Conservation (phyloP, 345 rosid genomes). For the Eucalyptus shirleyi region DNA sequence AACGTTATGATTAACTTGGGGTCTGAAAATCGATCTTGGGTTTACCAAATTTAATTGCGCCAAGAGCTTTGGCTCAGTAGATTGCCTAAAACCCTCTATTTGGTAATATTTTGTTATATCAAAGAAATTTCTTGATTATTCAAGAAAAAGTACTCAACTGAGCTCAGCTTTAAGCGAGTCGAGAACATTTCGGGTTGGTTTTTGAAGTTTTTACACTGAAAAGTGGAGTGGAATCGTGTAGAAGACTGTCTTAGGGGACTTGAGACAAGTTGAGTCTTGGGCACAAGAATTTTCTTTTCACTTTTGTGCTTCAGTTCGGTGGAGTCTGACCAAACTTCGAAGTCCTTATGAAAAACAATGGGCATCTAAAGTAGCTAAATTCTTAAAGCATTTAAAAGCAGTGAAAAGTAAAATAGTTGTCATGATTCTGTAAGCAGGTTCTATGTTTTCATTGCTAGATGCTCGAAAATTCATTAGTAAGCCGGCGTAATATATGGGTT, state of each 20-base stretch:
- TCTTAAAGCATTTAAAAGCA: neutral
- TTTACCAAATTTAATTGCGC: neutral
- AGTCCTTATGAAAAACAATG: neutral
- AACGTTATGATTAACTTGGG: neutral
- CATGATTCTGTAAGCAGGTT: neutral
- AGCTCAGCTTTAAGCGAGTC: neutral
- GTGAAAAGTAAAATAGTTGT: neutral
- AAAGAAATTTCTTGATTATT: neutral
- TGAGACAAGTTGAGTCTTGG: neutral
- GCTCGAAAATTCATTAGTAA: neutral
- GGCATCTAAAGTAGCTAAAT: neutral
- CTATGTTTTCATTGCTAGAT: neutral
- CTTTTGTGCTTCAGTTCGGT: neutral
- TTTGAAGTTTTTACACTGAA: neutral
- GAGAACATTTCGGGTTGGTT: neutral
- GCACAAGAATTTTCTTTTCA: neutral
- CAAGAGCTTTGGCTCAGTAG: neutral
- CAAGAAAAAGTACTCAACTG: neutral
- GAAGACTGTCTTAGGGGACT: neutral
- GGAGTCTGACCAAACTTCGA: neutral
- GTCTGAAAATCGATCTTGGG: neutral
- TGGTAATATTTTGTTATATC: neutral
- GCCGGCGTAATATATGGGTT: neutral
- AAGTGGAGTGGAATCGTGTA: neutral
- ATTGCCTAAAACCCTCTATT: neutral